Percentiles rank a stretch among this genome's conserved stretches.
phyloP scores from a whole-genome alignment of 768 basidiomycete species.

The Hypholoma sublateritium region DNA sequence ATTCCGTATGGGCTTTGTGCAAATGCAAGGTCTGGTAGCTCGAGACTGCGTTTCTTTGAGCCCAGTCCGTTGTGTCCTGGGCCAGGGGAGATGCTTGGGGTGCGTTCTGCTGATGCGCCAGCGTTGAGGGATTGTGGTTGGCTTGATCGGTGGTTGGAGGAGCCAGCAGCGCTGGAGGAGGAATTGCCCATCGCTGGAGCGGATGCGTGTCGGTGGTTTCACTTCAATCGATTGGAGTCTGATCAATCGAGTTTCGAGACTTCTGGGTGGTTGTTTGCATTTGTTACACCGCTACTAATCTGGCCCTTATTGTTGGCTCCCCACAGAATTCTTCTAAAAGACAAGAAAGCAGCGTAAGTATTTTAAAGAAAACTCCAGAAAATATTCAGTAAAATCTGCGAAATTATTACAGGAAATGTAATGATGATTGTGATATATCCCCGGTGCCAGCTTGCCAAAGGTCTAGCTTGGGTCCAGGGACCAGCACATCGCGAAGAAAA shows the following conservation, averaged over 20 bases:
- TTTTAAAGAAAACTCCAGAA: too few species aligned
- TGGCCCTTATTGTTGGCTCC: neutral
- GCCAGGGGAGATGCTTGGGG: constrained; percentile 39
- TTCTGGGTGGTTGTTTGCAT: neutral
- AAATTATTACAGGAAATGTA: too few species aligned
- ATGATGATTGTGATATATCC: too few species aligned
- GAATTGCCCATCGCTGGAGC: constrained; percentile 19
- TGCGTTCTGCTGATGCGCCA: constrained; percentile 9
- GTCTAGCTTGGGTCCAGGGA: too few species aligned
- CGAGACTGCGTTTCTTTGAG: constrained; percentile 70
- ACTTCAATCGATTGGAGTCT: neutral
- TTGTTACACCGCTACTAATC: neutral
- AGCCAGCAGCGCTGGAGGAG: constrained; percentile 13
- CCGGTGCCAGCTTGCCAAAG: too few species aligned
- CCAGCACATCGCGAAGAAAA: too few species aligned
- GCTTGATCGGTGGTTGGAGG: constrained; percentile 3
- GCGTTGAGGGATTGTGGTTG: constrained; percentile 1
- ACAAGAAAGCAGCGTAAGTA: neutral
- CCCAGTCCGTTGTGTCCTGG: constrained; percentile 55
- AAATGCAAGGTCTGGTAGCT: constrained; percentile 68
- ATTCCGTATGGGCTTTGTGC: constrained; percentile 17
- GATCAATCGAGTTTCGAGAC: neutral
- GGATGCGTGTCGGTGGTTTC: neutral
- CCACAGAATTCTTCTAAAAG: neutral
- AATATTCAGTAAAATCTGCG: too few species aligned